Evolutionary conservation across 2,329 filamentous ascomycete genomes (phyloP), one percentile per base, ranked within the genome.

Genomic region (Aspergillus caelatus): DNA sequence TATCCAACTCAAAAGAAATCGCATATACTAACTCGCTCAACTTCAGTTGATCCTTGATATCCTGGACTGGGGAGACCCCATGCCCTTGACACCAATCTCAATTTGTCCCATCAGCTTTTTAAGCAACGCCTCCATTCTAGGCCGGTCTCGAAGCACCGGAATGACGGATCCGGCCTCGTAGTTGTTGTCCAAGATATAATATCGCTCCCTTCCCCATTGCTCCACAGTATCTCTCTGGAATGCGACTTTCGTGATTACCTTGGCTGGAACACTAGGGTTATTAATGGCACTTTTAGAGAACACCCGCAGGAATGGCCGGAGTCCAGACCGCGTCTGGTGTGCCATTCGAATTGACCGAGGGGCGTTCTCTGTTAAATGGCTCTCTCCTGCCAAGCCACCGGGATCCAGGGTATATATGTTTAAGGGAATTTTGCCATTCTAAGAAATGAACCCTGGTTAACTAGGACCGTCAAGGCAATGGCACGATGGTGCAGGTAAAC

Each of bases 131-230:
- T 75, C 72, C 72, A 75, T 74, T 58, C 66, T 62, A 23, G 70
- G 57, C 39, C 63, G 66, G 60, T 77, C 67, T 43, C 72, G 74
- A 60, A 77, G 60, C 16, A 67, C 62, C 16, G 67, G 62, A 61
- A 77, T 65, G 65, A 78, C 75, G 65, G 75, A 78, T 69, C 68
- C 71, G 65, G 75, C 75, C 62, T 78, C 75, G 57, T 77, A 77
- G 52, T 75, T 73, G 60, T 68, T 68, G 34, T 74, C 71, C 56
- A 76, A 62, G 48, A 77, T 74, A 71, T 72, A 75, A 68, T 78
- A 77, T 57, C 71, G 69, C 60, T 77, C 74, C 57, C 66, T 71
- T 34, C 69, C 69, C 65, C 68, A 70, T 53, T 65, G 70, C 69
- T 71, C 72, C 68, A 74, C 73, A 54, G 65, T 64, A 28, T 71